These are phyloP conservation scores for Coemansia erecta DNA, from an alignment of 192 early-diverging fungal species.

Conservation along the genomic window DNA sequence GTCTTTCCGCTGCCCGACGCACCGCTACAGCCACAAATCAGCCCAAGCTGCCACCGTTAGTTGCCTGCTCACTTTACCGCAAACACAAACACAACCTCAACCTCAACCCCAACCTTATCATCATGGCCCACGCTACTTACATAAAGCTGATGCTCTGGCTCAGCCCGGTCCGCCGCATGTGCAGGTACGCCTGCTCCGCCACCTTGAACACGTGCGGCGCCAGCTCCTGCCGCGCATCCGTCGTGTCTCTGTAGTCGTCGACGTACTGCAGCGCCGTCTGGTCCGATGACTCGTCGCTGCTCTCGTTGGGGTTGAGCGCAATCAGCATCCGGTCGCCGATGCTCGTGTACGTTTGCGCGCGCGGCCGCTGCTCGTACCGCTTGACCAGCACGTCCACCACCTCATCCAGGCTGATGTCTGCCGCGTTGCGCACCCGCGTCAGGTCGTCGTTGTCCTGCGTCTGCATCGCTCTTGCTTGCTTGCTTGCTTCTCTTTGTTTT, in stretches of 20 bases:
- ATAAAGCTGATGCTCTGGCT: slow-evolving; percentile 87
- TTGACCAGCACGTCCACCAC: slow-evolving; percentile 30
- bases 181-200: slow-evolving; percentile 79
- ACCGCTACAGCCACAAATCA: slow-evolving; percentile 59
- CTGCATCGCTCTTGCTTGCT: slow-evolving; percentile 15
- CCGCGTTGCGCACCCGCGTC: slow-evolving; percentile 23
- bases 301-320: slow-evolving; percentile 65
- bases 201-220: slow-evolving; percentile 83
- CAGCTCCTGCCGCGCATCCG: slow-evolving; percentile 38
- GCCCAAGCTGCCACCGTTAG: not conserved
- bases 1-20: slow-evolving; percentile 87
- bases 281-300: slow-evolving; percentile 56
- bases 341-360: slow-evolving; percentile 60
- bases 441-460: slow-evolving; percentile 56
- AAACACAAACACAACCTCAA: not conserved
- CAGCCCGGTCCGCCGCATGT: slow-evolving; percentile 78
- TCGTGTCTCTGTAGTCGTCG: slow-evolving; percentile 66
- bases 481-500: not conserved
- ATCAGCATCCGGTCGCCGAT: slow-evolving; percentile 70
- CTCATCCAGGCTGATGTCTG: slow-evolving; percentile 24
- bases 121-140: slow-evolving; percentile 67
- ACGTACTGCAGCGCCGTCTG: slow-evolving; percentile 70
- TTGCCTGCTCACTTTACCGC: not conserved
- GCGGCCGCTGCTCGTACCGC: slow-evolving; percentile 48
- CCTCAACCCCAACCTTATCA: no score